Conservation (phyloP, 2,329 filamentous ascomycete species). For the Aspergillus quadricinctus region DNA sequence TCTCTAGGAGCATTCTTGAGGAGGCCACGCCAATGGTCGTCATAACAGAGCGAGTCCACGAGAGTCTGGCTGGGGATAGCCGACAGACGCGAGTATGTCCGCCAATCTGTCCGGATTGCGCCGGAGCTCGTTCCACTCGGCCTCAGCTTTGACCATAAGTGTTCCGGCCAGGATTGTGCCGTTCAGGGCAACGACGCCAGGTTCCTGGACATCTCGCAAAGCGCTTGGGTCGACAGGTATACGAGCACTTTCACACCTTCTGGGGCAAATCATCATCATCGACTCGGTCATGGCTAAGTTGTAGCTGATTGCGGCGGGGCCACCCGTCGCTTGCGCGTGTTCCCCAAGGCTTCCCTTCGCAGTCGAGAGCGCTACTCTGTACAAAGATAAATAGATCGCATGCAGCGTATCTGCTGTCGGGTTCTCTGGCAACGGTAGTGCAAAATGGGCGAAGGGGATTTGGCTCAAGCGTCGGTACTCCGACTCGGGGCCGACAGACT, state of each 20-base stretch:
- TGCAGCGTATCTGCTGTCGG: conserved; percentile 36
- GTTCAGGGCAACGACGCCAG: conserved; percentile 49
- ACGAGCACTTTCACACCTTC: conserved; percentile 42
- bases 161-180: conserved; percentile 56
- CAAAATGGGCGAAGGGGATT: conserved; percentile 52
- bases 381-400: conserved; percentile 38
- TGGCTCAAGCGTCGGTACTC: conserved; percentile 22
- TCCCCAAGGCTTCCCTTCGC: conserved; percentile 19
- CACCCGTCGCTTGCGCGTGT: conserved; percentile 19
- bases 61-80: conserved; percentile 30
- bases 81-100: conserved; percentile 40
- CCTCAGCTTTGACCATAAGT: conserved; percentile 55
- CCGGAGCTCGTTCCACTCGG: conserved; percentile 50
- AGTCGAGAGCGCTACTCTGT: conserved; percentile 36
- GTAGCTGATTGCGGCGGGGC: conserved; percentile 50
- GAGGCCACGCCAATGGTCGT: background rate
- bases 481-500: conserved; percentile 10
- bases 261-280: conserved; percentile 52
- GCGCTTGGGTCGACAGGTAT: conserved; percentile 37
- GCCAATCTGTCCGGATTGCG: conserved; percentile 39
- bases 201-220: conserved; percentile 25
- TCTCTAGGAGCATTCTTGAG: background rate
- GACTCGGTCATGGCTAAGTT: conserved; percentile 55
- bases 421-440: conserved; percentile 36
- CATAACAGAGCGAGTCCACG: conserved; percentile 16